Evolutionary conservation across 1,284 basidiomycete species (phyloP), one percentile per base, ranked within the genome.

Genomic region (Tremellales sp.): DNA sequence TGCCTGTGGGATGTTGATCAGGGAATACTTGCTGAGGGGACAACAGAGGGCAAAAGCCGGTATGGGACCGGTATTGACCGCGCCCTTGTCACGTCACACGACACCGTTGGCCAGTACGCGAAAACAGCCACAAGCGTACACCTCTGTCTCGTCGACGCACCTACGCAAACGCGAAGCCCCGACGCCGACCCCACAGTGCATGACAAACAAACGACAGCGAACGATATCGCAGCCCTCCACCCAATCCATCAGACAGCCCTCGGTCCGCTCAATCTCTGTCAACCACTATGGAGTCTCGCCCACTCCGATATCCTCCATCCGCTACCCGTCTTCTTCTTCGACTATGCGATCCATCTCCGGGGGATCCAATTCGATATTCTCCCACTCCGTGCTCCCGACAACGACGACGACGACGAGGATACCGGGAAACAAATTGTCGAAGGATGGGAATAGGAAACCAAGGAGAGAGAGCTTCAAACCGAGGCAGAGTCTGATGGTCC

Each of bases 381-480:
- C 16, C 31, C 9, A n/a, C 18, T 36, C 34, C n/a, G 22, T 18
- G 34, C 10, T 10, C 24, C 45, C 38, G 13, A 40, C 29, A 18
- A 50, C 39, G 39, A 37, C 28, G 27, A 33, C 41, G 10, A 37
- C 19, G 19, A 36, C 47, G 28, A 36, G 65, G 61, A 85, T 82
- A 48, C 74, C 80, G 24, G 84, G 81, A 47, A 82, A 72, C n/a
- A n/a, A n/a, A 21, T 8, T 21, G 74, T 63, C 4, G 77, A 63
- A 10, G 83, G 78, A 21, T 86, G 57, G 18, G 37, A 25, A 16
- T 22, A 39, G 27, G 36, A 86, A 72, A 40, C 79, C 78, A 18
- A 84, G 78, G 18, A 85, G 71, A 38, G 74, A 77, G 44, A 92
- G 81, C 65, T 93, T 72, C 51, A 65, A 61, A 36, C 70, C 70